phyloP scores from a whole-genome alignment of 2,329 filamentous ascomycete genomes.

The Aspergillus pseudotamarii region DNA sequence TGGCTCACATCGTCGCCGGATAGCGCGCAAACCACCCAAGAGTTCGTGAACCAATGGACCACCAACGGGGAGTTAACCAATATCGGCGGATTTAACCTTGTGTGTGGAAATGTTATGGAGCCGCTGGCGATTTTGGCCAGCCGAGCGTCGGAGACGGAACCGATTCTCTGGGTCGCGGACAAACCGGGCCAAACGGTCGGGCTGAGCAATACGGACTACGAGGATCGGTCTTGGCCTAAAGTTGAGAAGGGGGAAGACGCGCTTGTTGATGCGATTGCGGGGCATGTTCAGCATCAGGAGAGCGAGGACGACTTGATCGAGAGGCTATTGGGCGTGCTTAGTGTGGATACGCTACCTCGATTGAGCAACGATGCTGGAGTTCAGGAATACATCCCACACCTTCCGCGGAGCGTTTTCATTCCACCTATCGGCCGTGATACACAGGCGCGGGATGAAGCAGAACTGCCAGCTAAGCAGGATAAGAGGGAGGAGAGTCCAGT shows the following conservation, averaged over 20 bases:
- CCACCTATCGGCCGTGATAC: slow-evolving; percentile 51
- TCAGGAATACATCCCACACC: slow-evolving; percentile 56
- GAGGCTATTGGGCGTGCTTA: slow-evolving; percentile 54
- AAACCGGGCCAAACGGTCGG: slow-evolving; percentile 54
- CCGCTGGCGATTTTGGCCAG: slow-evolving; percentile 61
- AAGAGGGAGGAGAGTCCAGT: slow-evolving; percentile 17
- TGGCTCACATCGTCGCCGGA: slow-evolving; percentile 53
- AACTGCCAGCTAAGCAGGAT: not conserved
- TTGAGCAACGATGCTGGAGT: slow-evolving; percentile 50
- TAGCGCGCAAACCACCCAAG: slow-evolving; percentile 43
- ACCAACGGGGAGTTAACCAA: slow-evolving; percentile 53
- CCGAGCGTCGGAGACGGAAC: slow-evolving; percentile 52
- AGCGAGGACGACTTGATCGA: slow-evolving; percentile 48
- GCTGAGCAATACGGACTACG: slow-evolving; percentile 61
- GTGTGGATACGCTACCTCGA: slow-evolving; percentile 56
- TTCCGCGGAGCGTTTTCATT: slow-evolving; percentile 62
- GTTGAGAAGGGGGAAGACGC: slow-evolving; percentile 57
- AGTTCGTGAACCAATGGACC: slow-evolving; percentile 55
- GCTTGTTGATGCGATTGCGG: slow-evolving; percentile 50
- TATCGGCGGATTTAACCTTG: slow-evolving; percentile 62
- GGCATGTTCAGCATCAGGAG: slow-evolving; percentile 47
- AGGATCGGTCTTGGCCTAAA: slow-evolving; percentile 62
- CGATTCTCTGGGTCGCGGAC: slow-evolving; percentile 51
- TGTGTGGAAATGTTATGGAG: slow-evolving; percentile 56
- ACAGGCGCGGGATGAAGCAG: slow-evolving; percentile 29